Conservation (phyloP, 1,139 yeast species). For the Ashbya aceris region DNA sequence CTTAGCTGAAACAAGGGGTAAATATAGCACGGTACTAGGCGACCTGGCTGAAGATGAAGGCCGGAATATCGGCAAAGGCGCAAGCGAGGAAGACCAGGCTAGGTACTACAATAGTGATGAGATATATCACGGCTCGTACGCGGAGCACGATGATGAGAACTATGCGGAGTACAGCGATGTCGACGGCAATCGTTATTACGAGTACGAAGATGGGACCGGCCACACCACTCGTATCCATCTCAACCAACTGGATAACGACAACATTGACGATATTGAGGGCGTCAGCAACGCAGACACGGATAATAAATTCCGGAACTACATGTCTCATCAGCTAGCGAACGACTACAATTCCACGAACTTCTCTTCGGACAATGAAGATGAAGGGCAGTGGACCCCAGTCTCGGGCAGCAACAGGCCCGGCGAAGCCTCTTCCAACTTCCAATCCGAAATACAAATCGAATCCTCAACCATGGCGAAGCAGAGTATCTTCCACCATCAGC, state of each 20-base stretch:
- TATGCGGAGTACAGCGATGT: constrained; percentile 27
- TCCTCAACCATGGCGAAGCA: constrained; percentile 5
- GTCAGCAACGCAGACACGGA: constrained; percentile 24
- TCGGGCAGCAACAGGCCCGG: constrained; percentile 8
- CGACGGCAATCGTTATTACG: constrained; percentile 13
- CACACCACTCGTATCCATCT: constrained; percentile 1
- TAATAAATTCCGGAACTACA: constrained; percentile 62
- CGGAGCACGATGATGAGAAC: constrained; percentile 21
- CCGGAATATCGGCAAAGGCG: constrained; percentile 18
- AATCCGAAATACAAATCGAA: constrained; percentile 1
- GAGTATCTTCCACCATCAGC: constrained; percentile 17
- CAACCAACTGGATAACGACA: constrained; percentile 12
- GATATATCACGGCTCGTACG: constrained; percentile 15
- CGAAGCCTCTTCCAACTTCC: constrained; percentile 10
- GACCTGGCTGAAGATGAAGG: constrained; percentile 39
- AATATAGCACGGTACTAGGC: constrained; percentile 91
- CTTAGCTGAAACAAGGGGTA: constrained; percentile 80
- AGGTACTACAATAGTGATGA: constrained; percentile 12
- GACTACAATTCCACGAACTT: constrained; percentile 49
- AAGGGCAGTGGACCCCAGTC: constrained; percentile 8
- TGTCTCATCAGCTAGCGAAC: constrained; percentile 70
- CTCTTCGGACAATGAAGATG: constrained; percentile 27
- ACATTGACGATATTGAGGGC: constrained; percentile 16
- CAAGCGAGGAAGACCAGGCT: constrained; percentile 13
- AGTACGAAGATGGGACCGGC: constrained; percentile 5